Base-by-base conservation (phyloP, 2,329 filamentous ascomycete species). In the Zymoseptoria pseudotritici region DNA sequence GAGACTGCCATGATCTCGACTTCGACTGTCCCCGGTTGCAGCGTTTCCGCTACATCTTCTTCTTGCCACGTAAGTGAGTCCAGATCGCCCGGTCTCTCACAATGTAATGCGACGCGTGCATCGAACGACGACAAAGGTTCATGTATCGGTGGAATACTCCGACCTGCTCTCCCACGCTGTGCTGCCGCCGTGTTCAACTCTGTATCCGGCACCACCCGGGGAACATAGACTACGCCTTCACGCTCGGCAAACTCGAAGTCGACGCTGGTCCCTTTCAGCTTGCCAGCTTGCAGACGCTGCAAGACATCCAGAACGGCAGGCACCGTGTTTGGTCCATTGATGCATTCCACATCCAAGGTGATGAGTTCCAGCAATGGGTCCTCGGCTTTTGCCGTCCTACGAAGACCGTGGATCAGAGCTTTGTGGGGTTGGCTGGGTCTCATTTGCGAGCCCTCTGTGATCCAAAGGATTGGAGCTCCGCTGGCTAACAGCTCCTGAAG, bases 81-180 rank as follows among this genome's bases (percentile, higher is more conserved):
- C 22, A 24, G 22, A 24, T 24, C 22, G 22, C 22, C 22, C 3
- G 4, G 22, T 5, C 4, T 24, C 22, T 24, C 22, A 24, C 22
- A 24, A 24, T 24, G 22, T 24, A 24, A 24, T 24, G 22, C 22
- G 22, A 24, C 22, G 22, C 22, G 22, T 3, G 22, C 22, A 24
- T 24, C 22, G 4, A 24, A 24, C 4, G 22, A 24, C 22, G 22
- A 24, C 22, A 24, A 24, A 24, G 22, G 22, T 24, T 5, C 4
- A 5, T 24, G 22, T 5, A 4, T 24, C 22, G 22, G 2, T 5
- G 22, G 22, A 24, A 24, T 24, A 24, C 22, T 24, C 22, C 22
- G 22, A 24, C 22, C 22, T 24, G 22, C 22, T 24, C 22, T 24
- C 22, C 22, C 22, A 69, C 66, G 0, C 67, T 64, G 4, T 29